Percentiles rank a stretch among this genome's conserved stretches.
These are phyloP conservation scores for Eragrostis curvula DNA, from an alignment of 176 grass and related monocot species.

Conservation along the genomic window DNA sequence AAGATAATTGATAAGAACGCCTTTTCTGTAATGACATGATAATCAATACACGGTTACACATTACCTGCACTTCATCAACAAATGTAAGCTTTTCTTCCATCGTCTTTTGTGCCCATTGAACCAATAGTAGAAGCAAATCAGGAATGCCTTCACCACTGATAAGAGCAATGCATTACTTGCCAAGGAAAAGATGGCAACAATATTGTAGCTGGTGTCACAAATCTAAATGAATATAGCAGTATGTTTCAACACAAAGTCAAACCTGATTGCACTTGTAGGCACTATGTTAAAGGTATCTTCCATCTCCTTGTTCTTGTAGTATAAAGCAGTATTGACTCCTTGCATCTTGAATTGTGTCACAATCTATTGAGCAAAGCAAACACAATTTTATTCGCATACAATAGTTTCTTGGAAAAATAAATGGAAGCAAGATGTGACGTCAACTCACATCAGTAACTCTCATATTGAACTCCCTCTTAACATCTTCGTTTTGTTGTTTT, in stretches of 20 bases:
- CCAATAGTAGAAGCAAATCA: constrained; percentile 85
- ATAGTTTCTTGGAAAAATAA: background rate
- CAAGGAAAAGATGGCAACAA: constrained; percentile 22
- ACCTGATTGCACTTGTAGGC: constrained; percentile 94
- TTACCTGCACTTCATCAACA: constrained; percentile 94
- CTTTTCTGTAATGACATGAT: constrained; percentile 5
- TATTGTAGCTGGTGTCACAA: constrained; percentile 17
- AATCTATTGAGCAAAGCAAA: constrained; percentile 58
- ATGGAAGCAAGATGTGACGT: constrained; percentile 13
- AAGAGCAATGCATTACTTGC: constrained; percentile 15
- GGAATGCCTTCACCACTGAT: constrained; percentile 94
- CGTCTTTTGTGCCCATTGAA: constrained; percentile 93
- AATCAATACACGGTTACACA: constrained; percentile 22
- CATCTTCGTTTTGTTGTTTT: constrained; percentile 87
- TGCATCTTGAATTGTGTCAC: constrained; percentile 89
- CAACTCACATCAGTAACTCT: constrained; percentile 84
- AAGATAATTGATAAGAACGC: constrained; percentile 29
- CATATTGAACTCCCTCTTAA: constrained; percentile 90
- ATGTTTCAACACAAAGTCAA: constrained; percentile 21
- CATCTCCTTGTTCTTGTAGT: constrained; percentile 96
- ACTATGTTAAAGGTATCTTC: constrained; percentile 94
- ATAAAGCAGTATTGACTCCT: constrained; percentile 93
- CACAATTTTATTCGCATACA: constrained; percentile 2
- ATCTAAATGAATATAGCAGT: constrained; percentile 6
- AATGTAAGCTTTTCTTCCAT: constrained; percentile 96